Evolutionary conservation across 768 basidiomycete genomes (phyloP), one percentile per base, ranked within the genome.

Genomic region (Imleria badia): DNA sequence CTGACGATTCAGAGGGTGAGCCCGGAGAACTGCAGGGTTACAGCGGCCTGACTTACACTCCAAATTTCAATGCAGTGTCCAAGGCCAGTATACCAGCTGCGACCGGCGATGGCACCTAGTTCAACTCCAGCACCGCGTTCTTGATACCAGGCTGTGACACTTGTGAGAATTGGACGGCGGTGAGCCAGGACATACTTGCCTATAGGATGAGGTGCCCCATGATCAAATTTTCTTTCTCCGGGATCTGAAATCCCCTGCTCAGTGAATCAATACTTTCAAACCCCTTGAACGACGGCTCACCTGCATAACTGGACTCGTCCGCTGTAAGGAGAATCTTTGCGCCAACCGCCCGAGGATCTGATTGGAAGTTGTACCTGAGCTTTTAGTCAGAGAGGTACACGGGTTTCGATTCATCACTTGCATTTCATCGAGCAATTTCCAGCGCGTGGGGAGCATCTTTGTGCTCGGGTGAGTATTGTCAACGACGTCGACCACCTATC

Each of bases 61-160:
- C 89, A 91, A 31, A 88, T 91, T 63, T 87, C 84, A 61, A 84
- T 85, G 48, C 84, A 71, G 66, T 95, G 92, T 0, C 91, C 91
- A 0, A 94, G 77, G 57, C 84, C 79, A 1, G 92, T 94, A 67
- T 91, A 94, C 74, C 89, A 94, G 62, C 89, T 91, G 35, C 91
- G 80, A 20, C 91, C 92, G 3, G 84, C 78, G 38, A 66, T 62
- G 23, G 77, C 67, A 19, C 76, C 69, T 26, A 65, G 67, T 58
- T 81, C 75, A 5, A 82, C 81, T 0, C 89, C 89, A 29, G 85
- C 83, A 17, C 88, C 88, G 3, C 76, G 79, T 59, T 87, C 84
- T 69, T 92, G 91, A 67, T 81, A 93, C 91, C 91, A 94, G 20
- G 93, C 91, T 91, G 58, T 15, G 11, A 36, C 23, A 17, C 33